phyloP scores from a whole-genome alignment of 306 rosid species.

The Quercus rubra region DNA sequence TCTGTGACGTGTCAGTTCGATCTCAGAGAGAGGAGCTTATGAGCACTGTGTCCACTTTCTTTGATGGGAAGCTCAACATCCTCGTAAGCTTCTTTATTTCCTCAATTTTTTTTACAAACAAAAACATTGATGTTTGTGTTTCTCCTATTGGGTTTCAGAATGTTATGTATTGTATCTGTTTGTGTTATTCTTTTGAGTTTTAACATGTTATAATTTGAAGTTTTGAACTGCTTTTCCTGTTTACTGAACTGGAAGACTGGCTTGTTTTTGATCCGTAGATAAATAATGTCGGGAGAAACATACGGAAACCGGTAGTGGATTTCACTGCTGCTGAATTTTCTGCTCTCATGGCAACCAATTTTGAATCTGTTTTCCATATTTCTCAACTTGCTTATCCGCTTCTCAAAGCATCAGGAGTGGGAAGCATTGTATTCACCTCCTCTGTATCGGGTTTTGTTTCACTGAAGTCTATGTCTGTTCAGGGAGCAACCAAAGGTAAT shows the following conservation, averaged over 20 bases:
- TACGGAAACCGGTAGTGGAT: conserved; percentile 60
- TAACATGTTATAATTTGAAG: too few relatives aligned
- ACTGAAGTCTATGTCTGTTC: conserved; percentile 74
- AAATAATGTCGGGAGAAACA: conserved; percentile 74
- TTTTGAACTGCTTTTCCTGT: neutral
- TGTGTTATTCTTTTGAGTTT: too few relatives aligned
- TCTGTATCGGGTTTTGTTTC: conserved; percentile 73
- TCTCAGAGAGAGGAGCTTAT: conserved; percentile 54
- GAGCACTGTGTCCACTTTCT: conserved; percentile 48
- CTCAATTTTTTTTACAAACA: neutral
- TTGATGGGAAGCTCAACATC: conserved; percentile 72
- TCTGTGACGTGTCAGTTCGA: conserved; percentile 60
- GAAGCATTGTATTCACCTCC: conserved; percentile 63
- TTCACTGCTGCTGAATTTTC: conserved; percentile 64
- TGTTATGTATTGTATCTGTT: neutral
- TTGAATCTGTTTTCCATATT: conserved; percentile 68
- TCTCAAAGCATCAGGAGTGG: conserved; percentile 58
- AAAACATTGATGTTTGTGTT: neutral
- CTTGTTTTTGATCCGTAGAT: conserved; percentile 30
- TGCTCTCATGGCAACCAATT: conserved; percentile 57
- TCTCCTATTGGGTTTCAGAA: neutral
- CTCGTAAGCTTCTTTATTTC: conserved; percentile 38
- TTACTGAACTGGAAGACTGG: neutral
- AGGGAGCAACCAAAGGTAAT: conserved; percentile 74
- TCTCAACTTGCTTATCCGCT: conserved; percentile 73